Conservation (phyloP, 163 green algal genomes). For the Volvox carteri region DNA sequence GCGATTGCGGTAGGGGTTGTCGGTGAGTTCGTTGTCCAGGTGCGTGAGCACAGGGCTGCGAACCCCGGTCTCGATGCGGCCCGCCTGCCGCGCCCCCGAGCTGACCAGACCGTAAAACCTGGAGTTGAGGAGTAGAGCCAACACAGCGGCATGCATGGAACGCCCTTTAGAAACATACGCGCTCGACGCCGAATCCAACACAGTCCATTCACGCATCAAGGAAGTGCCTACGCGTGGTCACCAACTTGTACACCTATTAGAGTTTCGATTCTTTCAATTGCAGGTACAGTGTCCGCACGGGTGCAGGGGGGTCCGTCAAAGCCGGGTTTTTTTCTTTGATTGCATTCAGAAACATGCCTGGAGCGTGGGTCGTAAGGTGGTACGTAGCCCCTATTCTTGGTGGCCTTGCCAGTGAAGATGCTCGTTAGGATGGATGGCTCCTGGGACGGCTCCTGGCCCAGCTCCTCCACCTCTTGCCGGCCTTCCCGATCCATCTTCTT, state of each 20-base stretch:
- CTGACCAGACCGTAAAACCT: conserved; percentile 57
- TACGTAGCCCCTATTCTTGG: conserved; percentile 63
- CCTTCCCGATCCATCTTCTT: conserved; percentile 43
- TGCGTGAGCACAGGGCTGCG: conserved; percentile 58
- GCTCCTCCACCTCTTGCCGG: conserved; percentile 1
- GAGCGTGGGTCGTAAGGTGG: conserved; percentile 68
- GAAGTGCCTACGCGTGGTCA: too few species aligned
- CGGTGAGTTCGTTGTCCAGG: conserved; percentile 54
- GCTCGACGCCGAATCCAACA: too few species aligned
- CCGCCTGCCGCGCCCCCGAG: conserved; percentile 24
- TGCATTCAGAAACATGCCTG: too few species aligned
- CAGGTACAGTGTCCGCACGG: too few species aligned
- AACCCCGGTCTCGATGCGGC: conserved; percentile 45
- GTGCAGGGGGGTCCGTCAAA: too few species aligned
- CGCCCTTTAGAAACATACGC: too few species aligned
- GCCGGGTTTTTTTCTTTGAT: too few species aligned
- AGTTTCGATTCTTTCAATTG: too few species aligned
- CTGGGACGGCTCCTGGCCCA: conserved; percentile 36
- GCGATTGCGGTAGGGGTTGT: conserved; percentile 53
- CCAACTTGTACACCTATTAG: too few species aligned
- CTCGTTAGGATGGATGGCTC: conserved; percentile 20
- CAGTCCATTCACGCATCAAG: too few species aligned
- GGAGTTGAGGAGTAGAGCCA: too few species aligned
- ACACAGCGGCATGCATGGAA: too few species aligned
- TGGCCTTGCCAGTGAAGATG: conserved; percentile 34